phyloP scores from a whole-genome alignment of 2,329 filamentous ascomycete species.

The Fusarium proliferatum region DNA sequence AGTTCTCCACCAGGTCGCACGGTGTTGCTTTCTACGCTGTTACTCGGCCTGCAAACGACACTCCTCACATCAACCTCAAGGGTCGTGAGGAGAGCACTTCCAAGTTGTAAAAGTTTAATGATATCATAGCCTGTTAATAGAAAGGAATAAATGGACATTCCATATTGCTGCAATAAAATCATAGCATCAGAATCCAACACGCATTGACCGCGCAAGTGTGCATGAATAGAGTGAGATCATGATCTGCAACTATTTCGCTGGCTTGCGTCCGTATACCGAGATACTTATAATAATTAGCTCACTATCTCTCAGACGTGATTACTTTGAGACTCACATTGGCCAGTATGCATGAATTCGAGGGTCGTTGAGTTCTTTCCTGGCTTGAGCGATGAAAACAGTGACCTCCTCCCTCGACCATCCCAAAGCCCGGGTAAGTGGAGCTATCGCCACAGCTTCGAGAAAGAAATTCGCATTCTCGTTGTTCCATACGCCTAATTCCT shows the following conservation, averaged over 20 bases:
- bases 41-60: slow-evolving; percentile 20
- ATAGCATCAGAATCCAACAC: accelerated
- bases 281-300: neutral
- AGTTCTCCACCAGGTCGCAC: slow-evolving; percentile 26
- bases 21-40: slow-evolving; percentile 33
- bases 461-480: slow-evolving; percentile 17
- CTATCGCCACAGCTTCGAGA: slow-evolving; percentile 4
- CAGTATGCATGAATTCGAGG: slow-evolving; percentile 23
- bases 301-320: too few relatives aligned
- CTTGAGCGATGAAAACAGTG: slow-evolving; percentile 7
- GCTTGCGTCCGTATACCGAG: slow-evolving; percentile 12
- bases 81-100: slow-evolving; percentile 2
- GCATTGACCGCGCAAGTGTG: neutral
- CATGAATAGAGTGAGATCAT: too few relatives aligned
- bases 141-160: accelerated
- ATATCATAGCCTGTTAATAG: neutral
- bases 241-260: neutral
- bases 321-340: slow-evolving; percentile 14
- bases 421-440: slow-evolving; percentile 12
- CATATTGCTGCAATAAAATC: neutral
- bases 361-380: slow-evolving; percentile 21
- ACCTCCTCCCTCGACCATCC: slow-evolving; percentile 25
- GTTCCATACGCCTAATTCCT: slow-evolving; percentile 18
- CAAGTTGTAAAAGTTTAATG: neutral
- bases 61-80: neutral